Conservation (phyloP, 345 rosid species). For the Gossypium rotundifolium region DNA sequence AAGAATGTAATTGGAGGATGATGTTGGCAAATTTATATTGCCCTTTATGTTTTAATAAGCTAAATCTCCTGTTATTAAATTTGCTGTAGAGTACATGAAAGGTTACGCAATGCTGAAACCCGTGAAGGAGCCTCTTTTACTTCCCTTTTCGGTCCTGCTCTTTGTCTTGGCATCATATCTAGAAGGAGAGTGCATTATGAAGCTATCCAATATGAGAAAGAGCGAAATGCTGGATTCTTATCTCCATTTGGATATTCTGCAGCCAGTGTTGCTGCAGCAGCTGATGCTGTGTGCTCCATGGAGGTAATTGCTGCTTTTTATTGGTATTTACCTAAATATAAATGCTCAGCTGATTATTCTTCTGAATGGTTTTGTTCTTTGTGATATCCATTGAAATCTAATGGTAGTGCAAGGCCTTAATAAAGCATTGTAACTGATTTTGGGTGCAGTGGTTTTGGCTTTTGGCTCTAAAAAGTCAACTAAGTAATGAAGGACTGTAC, state of each 20-base stretch:
- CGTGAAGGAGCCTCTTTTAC: constrained; percentile 76
- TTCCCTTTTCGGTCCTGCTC: constrained; percentile 66
- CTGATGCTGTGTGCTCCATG: constrained; percentile 65
- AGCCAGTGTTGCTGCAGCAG: constrained; percentile 58
- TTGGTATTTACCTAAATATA: neutral
- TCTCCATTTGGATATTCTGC: constrained; percentile 91
- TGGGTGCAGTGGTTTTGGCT: constrained; percentile 76
- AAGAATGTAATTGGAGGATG: neutral
- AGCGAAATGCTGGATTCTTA: constrained; percentile 77
- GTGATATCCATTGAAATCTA: neutral
- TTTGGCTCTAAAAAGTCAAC: constrained; percentile 47
- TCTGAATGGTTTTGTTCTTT: constrained; percentile 4
- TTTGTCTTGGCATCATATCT: constrained; percentile 73
- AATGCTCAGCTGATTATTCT: neutral
- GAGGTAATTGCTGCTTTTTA: constrained; percentile 47
- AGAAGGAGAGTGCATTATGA: constrained; percentile 72
- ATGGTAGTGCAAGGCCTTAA: neutral
- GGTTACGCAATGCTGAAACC: constrained; percentile 51
- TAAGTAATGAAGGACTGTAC: constrained; percentile 20
- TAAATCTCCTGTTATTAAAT: constrained; percentile 12
- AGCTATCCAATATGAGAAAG: constrained; percentile 73
- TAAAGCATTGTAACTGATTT: constrained; percentile 19
- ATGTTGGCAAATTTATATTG: neutral
- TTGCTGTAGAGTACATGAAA: constrained; percentile 59
- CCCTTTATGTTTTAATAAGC: neutral